Base-by-base conservation (phyloP, 148 eudicot species). In the Camellia sinensis region DNA sequence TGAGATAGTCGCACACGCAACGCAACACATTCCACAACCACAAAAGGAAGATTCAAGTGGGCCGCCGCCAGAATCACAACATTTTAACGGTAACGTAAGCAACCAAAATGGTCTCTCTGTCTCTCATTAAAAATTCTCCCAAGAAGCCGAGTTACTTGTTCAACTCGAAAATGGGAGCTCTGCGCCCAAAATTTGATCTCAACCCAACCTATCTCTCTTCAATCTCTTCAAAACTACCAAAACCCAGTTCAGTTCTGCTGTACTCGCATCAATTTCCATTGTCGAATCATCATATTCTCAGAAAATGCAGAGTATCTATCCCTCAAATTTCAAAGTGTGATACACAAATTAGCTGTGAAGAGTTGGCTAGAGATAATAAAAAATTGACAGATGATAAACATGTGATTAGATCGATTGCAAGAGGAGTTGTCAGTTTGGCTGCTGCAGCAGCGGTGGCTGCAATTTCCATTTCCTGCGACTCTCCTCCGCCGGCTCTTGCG, bases 381-480 rank as follows among this genome's bases (percentile, higher is more conserved):
- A 63, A 75, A 68, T 69, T 80, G 45, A 11, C 81, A 5, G 75
- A 71, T 56, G 74, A 81, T 79, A 18, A 72, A 13, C 60, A 77
- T 37, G 61, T 87, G 46, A 19, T 80, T 18, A 71, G 75, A 68
- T 71, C 73, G 18, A 72, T 92, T 12, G 86, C 86, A 0, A 89
- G 82, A 74, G 81, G 87, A 71, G 68, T 88, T 53, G 43, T 92
- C n/a, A 88, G 92, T 61, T 88, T 95, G 11, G 87, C 87, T 29
- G 89, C 88, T 5, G 97, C 90, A 46, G 94, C 91, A 10, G 85
- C 91, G 0, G 59, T 84, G 76, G 84, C 87, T 4, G 76, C 86
- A 29, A 59, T 84, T 77, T 89, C 92, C 9, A 71, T 93, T 71
- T 87, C 70, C 46, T 86, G 85, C 41, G 87, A 89, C 83, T 84